These are phyloP conservation scores for Rosa chinensis DNA, from an alignment of 306 rosid genomes.

Conservation along the genomic window DNA sequence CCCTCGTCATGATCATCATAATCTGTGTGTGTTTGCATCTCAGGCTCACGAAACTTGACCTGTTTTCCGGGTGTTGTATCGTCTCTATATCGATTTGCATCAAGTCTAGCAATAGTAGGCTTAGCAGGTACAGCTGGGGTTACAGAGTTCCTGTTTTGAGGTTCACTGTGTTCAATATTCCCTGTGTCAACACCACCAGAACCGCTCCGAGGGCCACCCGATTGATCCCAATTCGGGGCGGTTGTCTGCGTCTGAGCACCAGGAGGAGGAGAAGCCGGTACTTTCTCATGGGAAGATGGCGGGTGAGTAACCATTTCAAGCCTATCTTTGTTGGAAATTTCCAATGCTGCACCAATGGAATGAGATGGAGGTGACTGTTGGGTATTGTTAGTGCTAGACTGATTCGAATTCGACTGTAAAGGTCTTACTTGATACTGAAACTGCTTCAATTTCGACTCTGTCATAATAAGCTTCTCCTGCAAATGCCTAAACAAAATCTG, in stretches of 20 bases:
- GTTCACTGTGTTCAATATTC: constrained; percentile 49
- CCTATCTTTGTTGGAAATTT: constrained; percentile 56
- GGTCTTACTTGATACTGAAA: constrained; percentile 83
- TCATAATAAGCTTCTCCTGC: constrained; percentile 87
- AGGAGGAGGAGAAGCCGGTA: constrained; percentile 47
- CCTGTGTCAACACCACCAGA: constrained; percentile 43
- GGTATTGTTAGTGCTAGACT: constrained; percentile 42
- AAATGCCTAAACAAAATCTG: constrained; percentile 92
- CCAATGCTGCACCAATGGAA: constrained; percentile 60
- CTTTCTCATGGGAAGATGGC: constrained; percentile 49
- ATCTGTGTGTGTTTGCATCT: constrained; percentile 51
- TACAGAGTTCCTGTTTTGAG: constrained; percentile 60
- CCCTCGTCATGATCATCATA: constrained; percentile 70
- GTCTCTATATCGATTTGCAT: constrained; percentile 46
- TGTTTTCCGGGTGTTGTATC: constrained; percentile 58
- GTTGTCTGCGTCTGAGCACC: constrained; percentile 34
- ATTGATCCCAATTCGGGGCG: constrained; percentile 55
- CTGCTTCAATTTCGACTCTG: constrained; percentile 94
- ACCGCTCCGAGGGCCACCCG: constrained; percentile 50
- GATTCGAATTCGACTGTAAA: constrained; percentile 62
- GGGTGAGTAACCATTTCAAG: constrained; percentile 83
- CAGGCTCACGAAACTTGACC: constrained; percentile 82
- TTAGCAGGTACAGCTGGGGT: constrained; percentile 41
- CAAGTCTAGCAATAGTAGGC: constrained; percentile 39
- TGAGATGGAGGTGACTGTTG: constrained; percentile 55